Evolutionary conservation across 2,329 filamentous ascomycete genomes (phyloP), one percentile per base, ranked within the genome.

Genomic region (Fusarium zealandicum): DNA sequence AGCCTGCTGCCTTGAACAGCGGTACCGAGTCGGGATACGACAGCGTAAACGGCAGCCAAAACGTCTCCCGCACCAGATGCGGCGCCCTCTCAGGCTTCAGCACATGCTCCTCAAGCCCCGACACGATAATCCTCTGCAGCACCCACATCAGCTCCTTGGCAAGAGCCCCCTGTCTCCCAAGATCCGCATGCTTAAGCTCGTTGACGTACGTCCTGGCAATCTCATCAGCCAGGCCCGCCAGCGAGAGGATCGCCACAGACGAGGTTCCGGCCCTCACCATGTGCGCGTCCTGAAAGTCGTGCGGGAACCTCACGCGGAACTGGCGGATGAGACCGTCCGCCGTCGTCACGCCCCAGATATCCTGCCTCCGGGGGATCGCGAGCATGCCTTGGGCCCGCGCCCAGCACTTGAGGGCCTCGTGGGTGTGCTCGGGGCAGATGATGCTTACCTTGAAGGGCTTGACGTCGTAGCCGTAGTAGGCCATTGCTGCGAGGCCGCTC

Each of bases 401-500:
- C 80, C 81, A 82, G 17, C 69, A 63, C 13, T 67, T 61, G 17
- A 81, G 64, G 7, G 74, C 73, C 12, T 74, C 67, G 12, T 62
- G 68, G 6, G 71, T 70, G 11, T 72, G 57, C 6, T 58, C 52
- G 0, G 78, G 75, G 54, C 76, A 80, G 16, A 78, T 38, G 46
- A 83, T 70, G 35, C 68, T 75, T 14, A 82, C 59, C 38, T 73
- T 65, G 5, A 59, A 57, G 0, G 73, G 71, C 6, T 37, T 49
- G 6, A 70, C 65, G 7, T 51, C 55, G 4, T 61, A 76, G 39
- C 78, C 80, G 70, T 80, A 77, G 39, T 76, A 72, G 3, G 70
- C 63, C 54, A 83, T 70, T 11, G 79, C 79, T 0, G 73, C 73
- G 17, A 73, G 70, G 17, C 81, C 81, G 59, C 70, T 74, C 35